Evolutionary conservation across 2,329 filamentous ascomycete genomes (phyloP), one percentile per base, ranked within the genome.

Genomic region (Aureobasidium sp.): DNA sequence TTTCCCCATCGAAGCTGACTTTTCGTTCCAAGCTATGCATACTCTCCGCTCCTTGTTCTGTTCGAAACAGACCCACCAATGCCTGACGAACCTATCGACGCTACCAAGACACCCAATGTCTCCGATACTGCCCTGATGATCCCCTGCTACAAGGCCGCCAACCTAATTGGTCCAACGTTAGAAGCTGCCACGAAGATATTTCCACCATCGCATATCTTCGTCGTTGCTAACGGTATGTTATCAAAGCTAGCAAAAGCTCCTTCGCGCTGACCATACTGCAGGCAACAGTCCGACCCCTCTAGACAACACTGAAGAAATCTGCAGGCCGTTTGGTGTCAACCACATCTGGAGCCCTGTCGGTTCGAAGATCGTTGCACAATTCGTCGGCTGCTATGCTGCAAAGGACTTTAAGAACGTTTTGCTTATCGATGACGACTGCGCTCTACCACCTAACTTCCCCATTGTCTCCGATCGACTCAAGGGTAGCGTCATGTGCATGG

Each of bases 401-500:
- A 75, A 76, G 61, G 69, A 68, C 2, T 81, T 79, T 66, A 71
- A 75, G 60, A 75, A 80, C 51, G 75, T 77, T 5, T 68, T 81
- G 10, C 72, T 81, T 39, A 81, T 80, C 61, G 79, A 80, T 59
- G 79, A 81, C 61, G 79, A 81, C 65, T 79, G 78, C 47, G 72
- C 76, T 2, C 70, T 81, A 5, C 79, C 78, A 2, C 68, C 76
- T 0, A 77, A 79, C 63, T 79, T 81, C 58, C 78, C 78, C 5
- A 72, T 81, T 5, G 77, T 78, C 27, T 76, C 73, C 2, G 73
- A 79, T 27, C 71, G 78, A 8, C 70, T 81, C 3, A 72, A 69
- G 21, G 75, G 71, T 1, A 69, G 68, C 10, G 72, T 79, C 32
- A 73, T 74, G 61, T 80, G 77, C 55, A 73, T 81, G 47, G 78